Base-by-base conservation (phyloP, 257 asterid genomes). In the Solanum medicagineum region DNA sequence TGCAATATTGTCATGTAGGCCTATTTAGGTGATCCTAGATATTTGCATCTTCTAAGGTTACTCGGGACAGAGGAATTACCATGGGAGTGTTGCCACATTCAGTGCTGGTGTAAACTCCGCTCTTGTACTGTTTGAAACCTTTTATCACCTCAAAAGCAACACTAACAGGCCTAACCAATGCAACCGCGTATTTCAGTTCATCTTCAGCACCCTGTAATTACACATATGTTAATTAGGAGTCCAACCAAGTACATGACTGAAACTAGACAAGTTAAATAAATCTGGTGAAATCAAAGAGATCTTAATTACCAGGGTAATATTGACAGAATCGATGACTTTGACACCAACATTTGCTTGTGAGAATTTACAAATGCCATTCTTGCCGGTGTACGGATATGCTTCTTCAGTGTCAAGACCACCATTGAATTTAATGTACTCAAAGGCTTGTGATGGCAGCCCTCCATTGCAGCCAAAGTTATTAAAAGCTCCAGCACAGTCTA, bases 361-460 rank as follows among this genome's bases (percentile, higher is more conserved):
- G 90, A 49, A 97, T 88, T 92, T 92, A 93, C 99, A 95, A 4
- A 62, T 26, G 77, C 96, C 98, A 81, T 95, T 68, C 90, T 86
- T 66, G 83, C 93, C 99, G 14, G 90, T 92, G 80, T 97, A 95
- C 8, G 99, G 98, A 89, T 97, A 97, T 68, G 97, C 95, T 66
- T 85, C 89, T 91, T 97, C 99, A 4, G 97, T 95, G 32, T 93
- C 97, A 73, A 97, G 93, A 71, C 99, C 99, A 81, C 98, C 98
- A 36, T 90, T 97, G 88, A 74, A 92, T 90, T 94, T 97, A 85
- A 97, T 92, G 91, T 95, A 97, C 88, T 97, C 99, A 86, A 95
- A 97, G 85, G 99, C 98, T 91, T 97, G 99, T 55, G 99, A 97
- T 69, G 98, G 98, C 81, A 97, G 87, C 44, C 99, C 98, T 29